Base-by-base conservation (phyloP, 208 protist genomes). In the Wallacemonas sp. region DNA sequence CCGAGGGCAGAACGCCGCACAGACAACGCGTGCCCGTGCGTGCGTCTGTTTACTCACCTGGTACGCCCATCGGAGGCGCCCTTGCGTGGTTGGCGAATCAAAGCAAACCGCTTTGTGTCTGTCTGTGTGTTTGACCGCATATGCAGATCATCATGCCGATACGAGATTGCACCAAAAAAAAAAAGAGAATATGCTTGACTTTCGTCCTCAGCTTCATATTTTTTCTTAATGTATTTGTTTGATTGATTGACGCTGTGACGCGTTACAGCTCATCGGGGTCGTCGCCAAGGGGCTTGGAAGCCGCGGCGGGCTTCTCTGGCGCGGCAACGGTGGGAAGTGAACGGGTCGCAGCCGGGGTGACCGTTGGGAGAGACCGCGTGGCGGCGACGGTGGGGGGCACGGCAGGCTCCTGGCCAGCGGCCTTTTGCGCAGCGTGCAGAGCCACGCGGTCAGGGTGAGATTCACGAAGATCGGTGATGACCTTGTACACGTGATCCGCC, bases 391-490 rank as follows among this genome's bases (percentile, higher is more conserved):
- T n/a, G 14, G 30, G 28, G 5, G 26, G 8, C 9, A 19, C 45
- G 45, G 34, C 34, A 34, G 19, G 8, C 26, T 15, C 49, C 34
- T 4, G 24, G 46, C 46, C 21, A 27, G 8, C 26, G 17, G 36
- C 28, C 47, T 28, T 27, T 38, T 79, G 27, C 38, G 26, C 36
- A 49, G 76, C 62, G 33, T 49, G 65, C n/a, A 82, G 45, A 30
- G 44, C 69, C 21, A 80, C 53, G 45, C 88, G 74, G 59, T 94
- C 88, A 0, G 90, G 90, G 46, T 95, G 90, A 11, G 54, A 72
- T 41, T 91, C 81, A 12, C 86, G 86, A 4, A 90, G 53, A 21
- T 81, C 76, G 1, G 68, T 86, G 6, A 95, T 82, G 26, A 83
- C 75, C 28, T 88, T 70, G 62, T 72, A 82, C 36, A 82, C 71